Percentiles rank a stretch among this genome's conserved stretches.
Evolutionary conservation across 2,329 filamentous ascomycete species (phyloP).

Genomic region (Venturia aucupariae): DNA sequence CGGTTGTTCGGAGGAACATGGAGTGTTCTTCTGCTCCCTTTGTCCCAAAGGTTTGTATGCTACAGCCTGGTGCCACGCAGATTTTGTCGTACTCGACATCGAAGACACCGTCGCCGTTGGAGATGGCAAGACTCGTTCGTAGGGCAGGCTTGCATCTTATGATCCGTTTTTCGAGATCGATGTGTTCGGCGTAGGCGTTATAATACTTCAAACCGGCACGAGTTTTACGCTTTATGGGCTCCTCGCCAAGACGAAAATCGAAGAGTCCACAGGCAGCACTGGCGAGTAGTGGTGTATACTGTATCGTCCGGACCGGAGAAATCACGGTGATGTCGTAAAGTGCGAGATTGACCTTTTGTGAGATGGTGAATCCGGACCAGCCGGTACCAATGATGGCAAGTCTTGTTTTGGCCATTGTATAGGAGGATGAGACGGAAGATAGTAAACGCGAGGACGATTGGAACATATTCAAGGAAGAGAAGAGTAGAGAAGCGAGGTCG

Average conservation of each 20-base stretch:
- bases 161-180: slow-evolving; percentile 29
- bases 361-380: slow-evolving; percentile 33
- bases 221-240: slow-evolving; percentile 31
- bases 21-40: slow-evolving; percentile 32
- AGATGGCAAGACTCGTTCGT: slow-evolving; percentile 17
- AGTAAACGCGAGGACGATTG: not conserved
- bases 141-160: slow-evolving; percentile 31
- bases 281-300: slow-evolving; percentile 36
- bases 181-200: slow-evolving; percentile 32
- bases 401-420: slow-evolving; percentile 10
- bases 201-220: slow-evolving; percentile 22
- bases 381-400: slow-evolving; percentile 32
- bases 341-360: slow-evolving; percentile 27
- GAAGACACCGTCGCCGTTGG: slow-evolving; percentile 22
- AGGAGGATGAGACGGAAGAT: not conserved
- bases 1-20: slow-evolving; percentile 29
- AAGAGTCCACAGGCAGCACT: slow-evolving; percentile 36
- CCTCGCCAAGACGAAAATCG: slow-evolving; percentile 37
- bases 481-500: not conserved
- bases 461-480: not conserved
- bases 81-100: slow-evolving; percentile 34
- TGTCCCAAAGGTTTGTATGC: slow-evolving; percentile 30
- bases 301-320: slow-evolving; percentile 34
- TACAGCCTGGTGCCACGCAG: slow-evolving; percentile 34
- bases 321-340: slow-evolving; percentile 34